These are phyloP conservation scores for Xylariaceae sp. DNA, from an alignment of 2,329 filamentous ascomycete genomes.

Conservation along the genomic window DNA sequence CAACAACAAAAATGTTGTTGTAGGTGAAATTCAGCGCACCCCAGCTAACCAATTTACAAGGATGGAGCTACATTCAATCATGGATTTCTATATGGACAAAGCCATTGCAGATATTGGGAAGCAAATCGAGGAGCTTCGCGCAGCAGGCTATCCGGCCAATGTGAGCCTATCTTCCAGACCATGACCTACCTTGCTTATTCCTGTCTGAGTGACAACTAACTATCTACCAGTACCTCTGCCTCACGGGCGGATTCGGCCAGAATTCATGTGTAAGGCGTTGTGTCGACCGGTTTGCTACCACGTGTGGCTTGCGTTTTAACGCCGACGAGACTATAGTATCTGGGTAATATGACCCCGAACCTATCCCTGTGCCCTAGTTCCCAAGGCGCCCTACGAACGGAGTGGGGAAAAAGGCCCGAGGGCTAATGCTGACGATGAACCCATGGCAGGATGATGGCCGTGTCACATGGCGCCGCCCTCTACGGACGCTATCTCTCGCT, in stretches of 20 bases:
- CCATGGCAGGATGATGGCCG: too few species aligned
- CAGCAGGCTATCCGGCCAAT: neutral
- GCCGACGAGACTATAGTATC: too few species aligned
- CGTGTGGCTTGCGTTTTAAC: neutral
- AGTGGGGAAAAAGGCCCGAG: neutral
- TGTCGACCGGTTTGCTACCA: neutral
- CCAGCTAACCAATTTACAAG: slow-evolving; percentile 2
- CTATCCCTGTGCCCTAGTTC: neutral
- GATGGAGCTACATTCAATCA: slow-evolving; percentile 1
- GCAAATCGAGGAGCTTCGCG: neutral
- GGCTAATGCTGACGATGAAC: neutral
- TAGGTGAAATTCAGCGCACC: neutral
- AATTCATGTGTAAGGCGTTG: neutral
- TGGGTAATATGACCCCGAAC: slow-evolving; percentile 8
- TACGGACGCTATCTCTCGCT: too few species aligned
- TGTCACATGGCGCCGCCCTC: too few species aligned
- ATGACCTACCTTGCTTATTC: neutral
- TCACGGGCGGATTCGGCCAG: slow-evolving; percentile 1
- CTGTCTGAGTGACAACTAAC: neutral
- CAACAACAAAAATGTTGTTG: too few species aligned
- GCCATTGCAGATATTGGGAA: neutral
- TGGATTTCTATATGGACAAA: slow-evolving; percentile 3
- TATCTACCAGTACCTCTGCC: slow-evolving; percentile 4
- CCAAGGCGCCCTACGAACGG: neutral
- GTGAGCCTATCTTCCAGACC: neutral